Base-by-base conservation (phyloP, 352 stramenopile species). In the Phytophthora fragariae region DNA sequence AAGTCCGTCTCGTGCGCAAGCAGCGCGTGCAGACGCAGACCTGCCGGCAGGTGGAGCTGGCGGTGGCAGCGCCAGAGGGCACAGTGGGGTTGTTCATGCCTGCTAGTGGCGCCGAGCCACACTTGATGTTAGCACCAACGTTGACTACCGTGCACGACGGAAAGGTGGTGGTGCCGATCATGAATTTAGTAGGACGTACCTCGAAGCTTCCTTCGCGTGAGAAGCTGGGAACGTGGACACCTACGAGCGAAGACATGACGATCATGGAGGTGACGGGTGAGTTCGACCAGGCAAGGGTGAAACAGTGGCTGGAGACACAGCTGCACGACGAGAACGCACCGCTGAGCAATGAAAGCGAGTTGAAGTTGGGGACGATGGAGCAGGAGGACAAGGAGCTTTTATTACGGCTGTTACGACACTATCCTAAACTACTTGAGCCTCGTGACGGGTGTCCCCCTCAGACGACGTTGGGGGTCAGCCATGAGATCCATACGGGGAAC, bases 261-360 rank as follows among this genome's bases (percentile, higher is more conserved):
- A 11, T 70, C 3, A 6, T 70, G 14, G 63, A 56, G 15, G 24
- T 62, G 29, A 29, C 17, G 1, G 37, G 52, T 3, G 62, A 55
- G 44, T 12, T 57, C 3, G 24, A 62, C 6, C 21, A 8, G 3
- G 39, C 39, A 1, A 8, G 33, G 0, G 62, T 68, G 3, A 5
- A 27, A 14, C 12, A 19, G 2, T 68, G 39, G 41, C 15, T 50
- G 2, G 2, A 50, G 6, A 14, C n/a, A 11, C 2, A 21, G 1
- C 14, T 10, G 7, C 15, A 50, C 15, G 41, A 21, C 15, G 41
- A 21, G 17, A 19, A 21, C 17, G 6, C 41, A 19, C 41, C 41
- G 0, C 41, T 50, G 15, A 50, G 41, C 15, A 50, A 50, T 3
- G 41, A 50, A 21, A 1, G 10, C 0, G 41, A 50, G 15, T 7